Percentiles rank a stretch among this genome's conserved stretches.
Conservation (phyloP, 2,329 filamentous ascomycete genomes). For the Penicillium sclerotiorum region DNA sequence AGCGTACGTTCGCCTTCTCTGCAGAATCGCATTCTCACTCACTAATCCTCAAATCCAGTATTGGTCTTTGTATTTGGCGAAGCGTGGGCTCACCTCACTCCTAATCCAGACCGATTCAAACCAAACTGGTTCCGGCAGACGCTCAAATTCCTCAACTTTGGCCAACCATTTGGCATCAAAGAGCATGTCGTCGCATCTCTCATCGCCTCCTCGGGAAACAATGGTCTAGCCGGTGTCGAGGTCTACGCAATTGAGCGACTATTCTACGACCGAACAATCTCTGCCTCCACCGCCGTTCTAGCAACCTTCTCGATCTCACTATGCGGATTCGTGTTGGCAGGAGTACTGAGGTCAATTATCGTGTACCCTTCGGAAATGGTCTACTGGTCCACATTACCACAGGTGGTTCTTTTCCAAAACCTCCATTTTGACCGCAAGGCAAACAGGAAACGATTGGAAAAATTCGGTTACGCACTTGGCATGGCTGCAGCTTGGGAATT, state of each 20-base stretch:
- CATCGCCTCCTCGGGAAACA: conserved; percentile 25
- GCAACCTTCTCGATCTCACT: conserved; percentile 19
- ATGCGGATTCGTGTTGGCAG: conserved; percentile 34
- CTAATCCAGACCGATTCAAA: conserved; percentile 17
- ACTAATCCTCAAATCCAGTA: conserved; percentile 12
- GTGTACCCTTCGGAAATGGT: conserved; percentile 40
- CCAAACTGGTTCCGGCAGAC: conserved; percentile 16
- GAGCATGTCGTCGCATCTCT: conserved; percentile 20
- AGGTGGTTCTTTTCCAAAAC: conserved; percentile 38
- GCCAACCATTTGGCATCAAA: conserved; percentile 23
- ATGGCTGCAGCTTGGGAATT: conserved; percentile 24
- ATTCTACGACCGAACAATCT: conserved; percentile 22
- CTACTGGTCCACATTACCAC: conserved; percentile 36
- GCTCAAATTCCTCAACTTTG: conserved; percentile 24
- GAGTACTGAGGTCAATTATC: conserved; percentile 32
- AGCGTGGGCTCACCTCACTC: conserved; percentile 19
- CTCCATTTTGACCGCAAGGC: conserved; percentile 30
- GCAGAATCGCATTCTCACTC: not conserved
- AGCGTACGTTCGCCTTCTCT: conserved; percentile 12
- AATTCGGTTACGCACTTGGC: conserved; percentile 36
- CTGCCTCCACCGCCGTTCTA: conserved; percentile 27
- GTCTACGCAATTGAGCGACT: conserved; percentile 24
- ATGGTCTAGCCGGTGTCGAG: conserved; percentile 21
- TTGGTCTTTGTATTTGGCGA: conserved; percentile 22
- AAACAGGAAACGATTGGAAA: conserved; percentile 9